These are phyloP conservation scores for Pythium rhizo-oryzae DNA, from an alignment of 352 stramenopile species.

Conservation along the genomic window DNA sequence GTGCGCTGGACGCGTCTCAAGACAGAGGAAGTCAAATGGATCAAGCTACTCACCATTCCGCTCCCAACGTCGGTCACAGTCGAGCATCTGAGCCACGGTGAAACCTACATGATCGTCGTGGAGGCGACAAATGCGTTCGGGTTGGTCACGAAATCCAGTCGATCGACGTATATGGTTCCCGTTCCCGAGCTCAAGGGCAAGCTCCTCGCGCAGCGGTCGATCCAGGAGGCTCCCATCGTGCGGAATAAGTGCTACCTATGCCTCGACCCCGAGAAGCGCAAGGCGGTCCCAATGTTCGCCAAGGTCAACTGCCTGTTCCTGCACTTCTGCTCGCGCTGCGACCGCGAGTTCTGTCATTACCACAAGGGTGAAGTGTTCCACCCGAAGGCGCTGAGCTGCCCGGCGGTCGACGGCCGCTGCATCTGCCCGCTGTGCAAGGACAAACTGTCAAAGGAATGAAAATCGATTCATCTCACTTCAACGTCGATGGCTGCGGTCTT, in stretches of 20 bases:
- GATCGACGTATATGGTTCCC: conserved; percentile 86
- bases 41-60: conserved; percentile 70
- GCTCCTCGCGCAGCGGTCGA: conserved; percentile 45
- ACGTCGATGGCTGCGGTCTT: not conserved
- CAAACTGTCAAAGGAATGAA: conserved; percentile 17
- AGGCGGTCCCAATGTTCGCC: conserved; percentile 65
- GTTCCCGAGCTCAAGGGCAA: conserved; percentile 75
- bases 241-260: conserved; percentile 81
- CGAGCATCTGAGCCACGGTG: conserved; percentile 67
- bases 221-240: conserved; percentile 40
- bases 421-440: conserved; percentile 77
- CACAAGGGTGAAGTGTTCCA: conserved; percentile 82
- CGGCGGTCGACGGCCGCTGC: conserved; percentile 76
- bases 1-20: conserved; percentile 80
- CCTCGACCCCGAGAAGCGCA: conserved; percentile 60
- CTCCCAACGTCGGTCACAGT: conserved; percentile 65
- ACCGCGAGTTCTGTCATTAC: conserved; percentile 84
- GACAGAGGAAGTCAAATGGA: conserved; percentile 77
- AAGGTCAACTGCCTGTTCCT: conserved; percentile 71
- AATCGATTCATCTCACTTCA: conserved; percentile 3
- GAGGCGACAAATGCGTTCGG: conserved; percentile 84
- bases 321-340: conserved; percentile 82
- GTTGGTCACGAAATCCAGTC: conserved; percentile 69
- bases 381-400: conserved; percentile 78
- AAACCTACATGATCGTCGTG: conserved; percentile 87